These are phyloP conservation scores for Talaromyces sp. DNA, from an alignment of 2,329 filamentous ascomycete genomes.

Conservation along the genomic window DNA sequence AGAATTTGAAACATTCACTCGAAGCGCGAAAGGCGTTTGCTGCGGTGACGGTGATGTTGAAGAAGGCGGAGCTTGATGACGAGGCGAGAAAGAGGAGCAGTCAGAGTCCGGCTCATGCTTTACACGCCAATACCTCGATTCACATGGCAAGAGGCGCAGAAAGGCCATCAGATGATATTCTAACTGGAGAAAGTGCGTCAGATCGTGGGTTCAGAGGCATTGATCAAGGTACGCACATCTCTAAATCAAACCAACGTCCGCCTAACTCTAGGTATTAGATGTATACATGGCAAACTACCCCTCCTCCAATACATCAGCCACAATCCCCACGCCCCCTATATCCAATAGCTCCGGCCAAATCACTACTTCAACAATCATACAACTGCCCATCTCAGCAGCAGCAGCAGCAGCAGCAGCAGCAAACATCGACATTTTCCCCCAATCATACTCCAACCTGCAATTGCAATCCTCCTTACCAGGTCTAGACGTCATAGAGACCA, in stretches of 20 bases:
- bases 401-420: not conserved
- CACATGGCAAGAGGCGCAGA: not conserved
- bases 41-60: conserved; percentile 19
- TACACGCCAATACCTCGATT: not conserved
- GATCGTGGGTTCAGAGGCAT: not conserved
- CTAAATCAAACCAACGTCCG: too few relatives aligned
- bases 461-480: conserved; percentile 15
- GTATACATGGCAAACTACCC: not conserved
- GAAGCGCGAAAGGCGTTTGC: conserved; percentile 19
- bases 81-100: conserved; percentile 3
- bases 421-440: not conserved
- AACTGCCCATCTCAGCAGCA: not conserved
- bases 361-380: not conserved
- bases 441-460: conserved; percentile 3
- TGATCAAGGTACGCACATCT: not conserved
- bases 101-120: not conserved
- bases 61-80: conserved; percentile 16
- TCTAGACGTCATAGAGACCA: conserved; percentile 32
- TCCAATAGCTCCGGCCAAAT: not conserved
- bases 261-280: not conserved
- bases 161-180: conserved; percentile 1
- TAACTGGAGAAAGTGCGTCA: conserved; percentile 15
- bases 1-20: conserved; percentile 13
- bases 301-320: not conserved
- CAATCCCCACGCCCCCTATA: conserved; percentile 2